Base-by-base conservation (phyloP, 331 rosid species). In the Prunus yedoensis region DNA sequence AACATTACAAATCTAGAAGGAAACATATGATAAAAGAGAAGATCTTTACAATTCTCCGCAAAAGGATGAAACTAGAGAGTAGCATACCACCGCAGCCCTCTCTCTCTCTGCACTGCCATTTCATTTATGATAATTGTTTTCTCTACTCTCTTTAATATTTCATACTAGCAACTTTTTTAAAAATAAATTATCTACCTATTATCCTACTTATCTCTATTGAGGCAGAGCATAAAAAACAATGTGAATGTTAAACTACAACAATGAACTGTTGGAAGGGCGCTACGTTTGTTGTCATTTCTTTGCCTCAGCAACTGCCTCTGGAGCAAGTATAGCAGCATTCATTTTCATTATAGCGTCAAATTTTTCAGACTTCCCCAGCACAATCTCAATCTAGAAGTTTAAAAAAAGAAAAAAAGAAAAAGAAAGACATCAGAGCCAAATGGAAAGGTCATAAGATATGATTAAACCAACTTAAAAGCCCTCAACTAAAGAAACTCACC, bases 331-430 rank as follows among this genome's bases (percentile, higher is more conserved):
- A 0, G 78, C 62, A 12, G 74, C 81, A 21, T 79, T 67, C 84
- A 84, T 78, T 21, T 77, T 58, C 84, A 84, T 80, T 21, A 81
- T 66, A 20, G 83, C 62, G 28, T 87, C 90, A 46, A 84, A 84
- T 41, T 84, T 84, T 68, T 87, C 88, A 5, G 90, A 84, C 81
- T 87, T 87, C 41, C 81, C 87, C 61, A 87, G 83, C 77, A 87
- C 83, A 71, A 87, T 87, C 81, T 87, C 90, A 71, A 87, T 87
- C 85, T 87, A 8, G 30, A 76, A 71, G 28, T 58, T 5, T 1
- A 18, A 1, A 18, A 1, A 23, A 4, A 8, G 77, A 3, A 18
- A 54, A 38, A 62, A 77, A 32, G 1, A 76, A 10, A 6, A 30
- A 25, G 56, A 77, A 41, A 4, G 13, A 13, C 38, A 59, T 75